Percentiles rank a stretch among this genome's conserved stretches.
These are phyloP conservation scores for Ceratobasidium papillatum DNA, from an alignment of 1,284 basidiomycete genomes.

Conservation along the genomic window DNA sequence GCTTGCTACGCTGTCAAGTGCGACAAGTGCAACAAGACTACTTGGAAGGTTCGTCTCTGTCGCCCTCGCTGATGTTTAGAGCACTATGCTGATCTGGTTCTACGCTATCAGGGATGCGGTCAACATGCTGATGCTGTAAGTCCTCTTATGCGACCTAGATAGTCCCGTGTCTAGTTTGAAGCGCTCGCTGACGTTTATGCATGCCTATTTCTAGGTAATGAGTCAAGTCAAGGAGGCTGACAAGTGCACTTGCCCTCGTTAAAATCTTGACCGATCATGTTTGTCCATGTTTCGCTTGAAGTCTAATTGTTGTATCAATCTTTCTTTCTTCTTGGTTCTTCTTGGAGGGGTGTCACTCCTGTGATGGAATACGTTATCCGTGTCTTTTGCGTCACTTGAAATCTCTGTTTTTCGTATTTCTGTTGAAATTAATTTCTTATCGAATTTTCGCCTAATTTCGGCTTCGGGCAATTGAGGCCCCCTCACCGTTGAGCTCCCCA, in stretches of 20 bases:
- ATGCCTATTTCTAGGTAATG: slow-evolving; percentile 64
- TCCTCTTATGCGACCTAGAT: slow-evolving; percentile 45
- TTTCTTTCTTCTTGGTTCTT: not conserved
- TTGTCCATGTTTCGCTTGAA: slow-evolving; percentile 15
- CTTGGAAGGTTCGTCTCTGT: slow-evolving; percentile 68
- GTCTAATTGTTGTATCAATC: not conserved
- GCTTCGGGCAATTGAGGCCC: not conserved
- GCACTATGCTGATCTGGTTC: slow-evolving; percentile 14
- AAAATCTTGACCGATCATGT: slow-evolving; percentile 43
- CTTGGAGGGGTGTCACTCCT: not conserved
- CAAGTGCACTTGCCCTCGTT: slow-evolving; percentile 67
- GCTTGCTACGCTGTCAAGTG: slow-evolving; percentile 67
- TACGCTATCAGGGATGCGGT: slow-evolving; percentile 68
- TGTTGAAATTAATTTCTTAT: slow-evolving; percentile 8
- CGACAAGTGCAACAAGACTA: slow-evolving; percentile 70
- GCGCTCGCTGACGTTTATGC: slow-evolving; percentile 43
- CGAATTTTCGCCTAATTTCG: not conserved
- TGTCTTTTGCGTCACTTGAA: not conserved
- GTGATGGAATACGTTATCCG: not conserved
- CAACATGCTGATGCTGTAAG: slow-evolving; percentile 69
- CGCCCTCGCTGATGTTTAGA: slow-evolving; percentile 40
- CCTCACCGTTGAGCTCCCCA: not conserved
- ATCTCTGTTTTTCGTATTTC: slow-evolving; percentile 5
- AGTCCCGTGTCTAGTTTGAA: slow-evolving; percentile 42
- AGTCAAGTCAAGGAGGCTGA: slow-evolving; percentile 71